These are phyloP conservation scores for Exophiala sideris DNA, from an alignment of 2,329 filamentous ascomycete genomes.

Conservation along the genomic window DNA sequence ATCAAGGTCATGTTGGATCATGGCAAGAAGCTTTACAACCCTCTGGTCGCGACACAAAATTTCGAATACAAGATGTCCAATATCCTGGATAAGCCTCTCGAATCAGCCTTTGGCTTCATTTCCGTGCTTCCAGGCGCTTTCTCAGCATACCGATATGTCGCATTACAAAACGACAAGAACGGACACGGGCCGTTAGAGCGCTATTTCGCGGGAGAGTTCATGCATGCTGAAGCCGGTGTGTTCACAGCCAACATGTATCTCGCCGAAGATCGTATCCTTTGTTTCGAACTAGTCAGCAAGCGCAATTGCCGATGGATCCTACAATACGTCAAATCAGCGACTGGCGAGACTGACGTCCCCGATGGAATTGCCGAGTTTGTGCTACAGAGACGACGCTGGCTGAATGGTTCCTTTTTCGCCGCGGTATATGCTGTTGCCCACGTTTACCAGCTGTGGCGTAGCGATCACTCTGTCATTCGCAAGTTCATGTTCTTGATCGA, in stretches of 20 bases:
- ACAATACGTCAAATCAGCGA: constrained; percentile 97
- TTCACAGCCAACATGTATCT: constrained; percentile 82
- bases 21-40: constrained; percentile 86
- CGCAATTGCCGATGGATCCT: constrained; percentile 96
- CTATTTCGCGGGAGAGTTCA: constrained; percentile 95
- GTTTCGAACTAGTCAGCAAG: constrained; percentile 85
- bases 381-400: constrained; percentile 93
- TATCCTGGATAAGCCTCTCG: constrained; percentile 94
- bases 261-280: constrained; percentile 51
- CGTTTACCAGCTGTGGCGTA: constrained; percentile 94
- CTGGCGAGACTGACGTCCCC: constrained; percentile 93
- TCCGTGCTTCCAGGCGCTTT: constrained; percentile 94
- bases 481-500: constrained; percentile 90
- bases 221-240: constrained; percentile 90
- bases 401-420: constrained; percentile 98
- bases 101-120: constrained; percentile 97
- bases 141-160: constrained; percentile 94
- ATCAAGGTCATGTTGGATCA: constrained; percentile 95
- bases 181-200: constrained; percentile 89
- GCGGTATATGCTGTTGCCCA: constrained; percentile 92
- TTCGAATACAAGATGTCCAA: constrained; percentile 99
- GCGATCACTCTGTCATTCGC: constrained; percentile 79
- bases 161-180: constrained; percentile 94
- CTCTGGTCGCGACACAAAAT: constrained; percentile 92
- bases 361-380: constrained; percentile 93